Evolutionary conservation across 257 asterid genomes (phyloP).

Genomic region (Catharanthus roseus): DNA sequence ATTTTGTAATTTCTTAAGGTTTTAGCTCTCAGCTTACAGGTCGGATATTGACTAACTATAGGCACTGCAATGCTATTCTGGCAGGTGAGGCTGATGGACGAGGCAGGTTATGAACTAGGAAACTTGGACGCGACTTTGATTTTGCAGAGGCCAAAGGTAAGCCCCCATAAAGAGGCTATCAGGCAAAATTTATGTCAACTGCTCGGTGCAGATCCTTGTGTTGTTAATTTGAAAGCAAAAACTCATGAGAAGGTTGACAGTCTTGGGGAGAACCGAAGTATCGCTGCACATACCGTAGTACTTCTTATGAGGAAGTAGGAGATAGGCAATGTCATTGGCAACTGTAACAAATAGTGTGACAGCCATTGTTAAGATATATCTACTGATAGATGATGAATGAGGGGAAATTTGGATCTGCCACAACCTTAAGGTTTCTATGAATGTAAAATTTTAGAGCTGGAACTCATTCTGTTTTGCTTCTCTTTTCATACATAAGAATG

Average conservation of each 20-base stretch:
- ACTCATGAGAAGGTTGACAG: slow-evolving; percentile 98
- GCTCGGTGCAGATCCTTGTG: slow-evolving; percentile 77
- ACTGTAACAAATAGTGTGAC: slow-evolving; percentile 5
- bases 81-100: slow-evolving; percentile 93
- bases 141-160: slow-evolving; percentile 83
- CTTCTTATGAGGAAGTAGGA: slow-evolving; percentile 65
- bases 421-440: background rate
- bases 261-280: slow-evolving; percentile 94
- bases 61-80: slow-evolving; percentile 13
- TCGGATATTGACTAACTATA: slow-evolving; percentile 10
- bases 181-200: slow-evolving; percentile 68
- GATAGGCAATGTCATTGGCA: background rate
- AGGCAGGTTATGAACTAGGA: slow-evolving; percentile 87
- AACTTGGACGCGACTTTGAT: slow-evolving; percentile 88
- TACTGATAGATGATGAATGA: background rate
- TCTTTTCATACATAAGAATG: too few species aligned
- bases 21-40: background rate
- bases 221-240: slow-evolving; percentile 84
- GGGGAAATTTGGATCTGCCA: background rate
- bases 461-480: background rate
- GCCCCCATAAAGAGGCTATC: slow-evolving; percentile 91
- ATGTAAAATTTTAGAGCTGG: background rate
- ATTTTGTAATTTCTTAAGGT: background rate
- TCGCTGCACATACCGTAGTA: slow-evolving; percentile 92
- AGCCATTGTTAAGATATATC: background rate